Conservation (phyloP, 2,329 filamentous ascomycete genomes). For the Aspergillus sp. region DNA sequence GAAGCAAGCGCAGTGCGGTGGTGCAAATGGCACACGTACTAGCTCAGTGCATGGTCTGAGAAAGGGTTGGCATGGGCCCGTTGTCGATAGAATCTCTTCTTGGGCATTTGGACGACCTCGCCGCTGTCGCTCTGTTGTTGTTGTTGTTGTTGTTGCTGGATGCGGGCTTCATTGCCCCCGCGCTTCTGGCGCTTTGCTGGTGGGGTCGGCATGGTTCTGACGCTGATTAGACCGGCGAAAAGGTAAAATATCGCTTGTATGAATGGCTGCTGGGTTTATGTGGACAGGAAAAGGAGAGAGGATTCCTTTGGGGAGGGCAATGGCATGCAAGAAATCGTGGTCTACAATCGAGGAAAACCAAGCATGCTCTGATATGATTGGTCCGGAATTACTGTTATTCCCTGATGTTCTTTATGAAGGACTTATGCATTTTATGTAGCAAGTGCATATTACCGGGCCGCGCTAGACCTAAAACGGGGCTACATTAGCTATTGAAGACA, state of each 20-base stretch:
- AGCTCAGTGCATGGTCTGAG: conserved; percentile 80
- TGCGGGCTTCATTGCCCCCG: conserved; percentile 34
- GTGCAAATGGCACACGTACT: conserved; percentile 49
- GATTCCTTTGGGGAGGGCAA: neutral
- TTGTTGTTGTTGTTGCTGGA: conserved; percentile 14
- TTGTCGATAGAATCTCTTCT: conserved; percentile 95
- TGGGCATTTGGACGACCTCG: conserved; percentile 54
- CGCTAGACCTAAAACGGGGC: neutral
- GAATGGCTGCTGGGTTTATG: conserved; percentile 6
- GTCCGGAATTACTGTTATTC: too few species aligned
- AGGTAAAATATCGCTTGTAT: too few species aligned
- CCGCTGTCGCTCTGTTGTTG: neutral
- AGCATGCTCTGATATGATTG: too few species aligned
- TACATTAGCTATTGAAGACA: neutral
- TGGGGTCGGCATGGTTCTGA: conserved; percentile 17
- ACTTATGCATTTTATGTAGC: too few species aligned
- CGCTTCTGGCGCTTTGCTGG: conserved; percentile 56
- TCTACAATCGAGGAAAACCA: too few species aligned
- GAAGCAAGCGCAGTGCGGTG: neutral
- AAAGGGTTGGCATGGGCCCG: conserved; percentile 97
- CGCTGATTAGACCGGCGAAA: too few species aligned
- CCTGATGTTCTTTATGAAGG: too few species aligned
- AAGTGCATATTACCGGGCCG: neutral
- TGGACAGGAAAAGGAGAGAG: conserved; percentile 2
- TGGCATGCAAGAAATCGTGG: conserved; percentile 1